A percentile compares a stretch with the other conserved stretches of the same genome.
phyloP scores from a whole-genome alignment of 2,329 filamentous ascomycete species.

The Diplodia intermedia region DNA sequence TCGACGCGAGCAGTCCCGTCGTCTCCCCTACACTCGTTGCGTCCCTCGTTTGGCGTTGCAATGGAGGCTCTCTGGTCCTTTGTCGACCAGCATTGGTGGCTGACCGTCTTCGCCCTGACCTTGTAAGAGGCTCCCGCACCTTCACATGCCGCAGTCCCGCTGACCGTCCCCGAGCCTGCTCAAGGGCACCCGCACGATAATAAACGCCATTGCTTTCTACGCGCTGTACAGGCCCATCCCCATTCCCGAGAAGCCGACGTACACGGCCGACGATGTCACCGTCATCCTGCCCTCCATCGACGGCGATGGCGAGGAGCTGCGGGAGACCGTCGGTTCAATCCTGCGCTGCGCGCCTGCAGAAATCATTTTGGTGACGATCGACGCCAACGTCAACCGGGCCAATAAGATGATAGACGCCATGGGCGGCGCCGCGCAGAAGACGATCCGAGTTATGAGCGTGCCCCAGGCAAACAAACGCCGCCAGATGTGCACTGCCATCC shows the following conservation, averaged over 20 bases:
- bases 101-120: constrained; percentile 31
- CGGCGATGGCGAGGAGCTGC: constrained; percentile 82
- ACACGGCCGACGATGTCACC: constrained; percentile 84
- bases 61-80: constrained; percentile 34
- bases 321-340: constrained; percentile 79
- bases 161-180: constrained; percentile 68
- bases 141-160: constrained; percentile 5
- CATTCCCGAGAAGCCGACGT: constrained; percentile 79
- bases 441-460: constrained; percentile 76
- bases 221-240: constrained; percentile 87
- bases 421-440: constrained; percentile 54
- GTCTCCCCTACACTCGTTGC: constrained; percentile 31
- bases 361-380: constrained; percentile 86
- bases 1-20: constrained; percentile 27
- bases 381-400: constrained; percentile 75
- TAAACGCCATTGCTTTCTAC: constrained; percentile 80
- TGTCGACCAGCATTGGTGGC: constrained; percentile 33
- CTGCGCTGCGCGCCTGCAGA: constrained; percentile 72
- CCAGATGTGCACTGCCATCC: constrained; percentile 90
- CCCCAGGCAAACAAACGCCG: constrained; percentile 92
- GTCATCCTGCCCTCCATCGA: constrained; percentile 94
- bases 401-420: constrained; percentile 61
- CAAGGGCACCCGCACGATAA: constrained; percentile 83
- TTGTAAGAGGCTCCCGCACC: constrained; percentile 19
- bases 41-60: constrained; percentile 33